Conservation (phyloP, 1,139 yeast species). For the Magnusiomyces tetraspermus region DNA sequence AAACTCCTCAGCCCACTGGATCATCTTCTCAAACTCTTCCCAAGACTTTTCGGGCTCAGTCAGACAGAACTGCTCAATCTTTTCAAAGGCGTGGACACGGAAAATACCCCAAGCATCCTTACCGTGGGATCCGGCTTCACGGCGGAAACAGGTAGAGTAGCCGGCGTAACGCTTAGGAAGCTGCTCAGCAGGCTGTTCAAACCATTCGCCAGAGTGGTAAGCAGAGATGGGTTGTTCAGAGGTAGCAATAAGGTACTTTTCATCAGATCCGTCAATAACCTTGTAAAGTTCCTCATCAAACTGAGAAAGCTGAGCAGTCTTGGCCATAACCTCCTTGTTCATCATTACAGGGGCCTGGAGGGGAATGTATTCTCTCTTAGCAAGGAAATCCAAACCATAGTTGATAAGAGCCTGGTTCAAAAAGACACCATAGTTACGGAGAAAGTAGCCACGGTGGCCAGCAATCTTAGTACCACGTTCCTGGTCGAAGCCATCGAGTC, state of each 20-base stretch:
- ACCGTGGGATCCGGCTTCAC: slow-evolving; percentile 99
- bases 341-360: slow-evolving; percentile 99
- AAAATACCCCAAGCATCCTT: slow-evolving; percentile 99
- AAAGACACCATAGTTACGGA: slow-evolving; percentile 91
- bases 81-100: slow-evolving; percentile 97
- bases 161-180: slow-evolving; percentile 92
- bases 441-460: slow-evolving; percentile 97
- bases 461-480: slow-evolving; percentile 97
- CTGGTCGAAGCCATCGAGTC: slow-evolving; percentile 96
- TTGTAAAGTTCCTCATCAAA: slow-evolving; percentile 97
- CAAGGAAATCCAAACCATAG: slow-evolving; percentile 82
- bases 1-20: slow-evolving; percentile 80
- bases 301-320: slow-evolving; percentile 95
- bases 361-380: slow-evolving; percentile 73
- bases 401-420: slow-evolving; percentile 96
- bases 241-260: slow-evolving; percentile 94
- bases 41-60: slow-evolving; percentile 98
- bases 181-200: slow-evolving; percentile 94
- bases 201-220: slow-evolving; percentile 97
- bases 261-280: slow-evolving; percentile 94
- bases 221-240: slow-evolving; percentile 99
- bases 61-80: slow-evolving; percentile 86
- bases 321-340: slow-evolving; percentile 99
- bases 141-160: slow-evolving; percentile 95
- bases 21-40: slow-evolving; percentile 96